A percentile compares a stretch with the other conserved stretches of the same genome.
Conservation (phyloP, 306 rosid genomes). For the Rubus parviflorus region DNA sequence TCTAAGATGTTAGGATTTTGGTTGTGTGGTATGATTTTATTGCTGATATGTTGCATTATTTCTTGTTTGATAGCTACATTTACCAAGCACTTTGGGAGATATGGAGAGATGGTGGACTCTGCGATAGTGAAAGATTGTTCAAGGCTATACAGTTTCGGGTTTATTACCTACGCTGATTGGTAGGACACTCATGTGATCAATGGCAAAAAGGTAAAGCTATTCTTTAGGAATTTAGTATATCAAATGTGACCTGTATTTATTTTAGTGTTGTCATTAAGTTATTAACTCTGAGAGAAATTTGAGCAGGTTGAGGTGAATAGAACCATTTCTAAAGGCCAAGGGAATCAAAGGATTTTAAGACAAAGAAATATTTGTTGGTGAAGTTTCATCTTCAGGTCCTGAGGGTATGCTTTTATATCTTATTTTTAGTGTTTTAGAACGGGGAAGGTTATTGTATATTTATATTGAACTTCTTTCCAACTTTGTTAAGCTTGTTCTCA, state of each 20-base stretch:
- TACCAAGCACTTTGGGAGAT: too few species aligned
- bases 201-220: constrained; percentile 41
- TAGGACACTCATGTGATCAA: constrained; percentile 38
- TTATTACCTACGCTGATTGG: constrained; percentile 51
- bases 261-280: neutral
- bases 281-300: neutral
- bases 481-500: neutral
- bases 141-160: constrained; percentile 49
- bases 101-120: constrained; percentile 75
- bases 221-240: neutral
- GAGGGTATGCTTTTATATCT: constrained; percentile 45
- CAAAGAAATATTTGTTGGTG: constrained; percentile 83
- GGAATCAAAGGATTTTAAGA: constrained; percentile 69
- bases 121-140: constrained; percentile 85
- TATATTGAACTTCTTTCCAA: neutral
- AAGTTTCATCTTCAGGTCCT: constrained; percentile 54
- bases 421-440: neutral
- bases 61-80: constrained; percentile 33
- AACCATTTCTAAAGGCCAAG: constrained; percentile 84
- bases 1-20: neutral
- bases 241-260: neutral
- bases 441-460: neutral
- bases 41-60: neutral
- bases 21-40: neutral
- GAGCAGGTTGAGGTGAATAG: constrained; percentile 75